These are phyloP conservation scores for Mucor ambiguus DNA, from an alignment of 371 early-diverging fungal genomes.

Conservation along the genomic window DNA sequence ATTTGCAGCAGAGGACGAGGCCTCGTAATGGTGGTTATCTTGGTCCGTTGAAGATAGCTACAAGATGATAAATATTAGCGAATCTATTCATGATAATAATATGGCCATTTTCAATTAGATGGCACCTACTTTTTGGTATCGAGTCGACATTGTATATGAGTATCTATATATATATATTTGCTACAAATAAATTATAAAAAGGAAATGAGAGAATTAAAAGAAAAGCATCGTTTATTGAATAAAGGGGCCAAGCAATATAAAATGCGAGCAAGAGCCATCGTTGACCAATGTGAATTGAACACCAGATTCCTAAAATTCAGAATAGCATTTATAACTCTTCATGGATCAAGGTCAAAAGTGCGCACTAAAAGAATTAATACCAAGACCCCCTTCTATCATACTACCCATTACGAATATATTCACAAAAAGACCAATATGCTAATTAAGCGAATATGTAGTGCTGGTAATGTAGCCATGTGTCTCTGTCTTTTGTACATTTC, in stretches of 20 bases:
- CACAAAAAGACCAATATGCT: background rate
- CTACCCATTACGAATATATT: background rate
- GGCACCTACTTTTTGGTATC: conserved; percentile 25
- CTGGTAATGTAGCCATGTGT: background rate
- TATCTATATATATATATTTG: background rate
- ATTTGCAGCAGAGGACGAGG: background rate
- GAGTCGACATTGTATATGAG: conserved; percentile 6
- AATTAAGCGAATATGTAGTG: background rate
- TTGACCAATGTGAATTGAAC: conserved; percentile 1
- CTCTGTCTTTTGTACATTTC: background rate
- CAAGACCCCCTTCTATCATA: background rate
- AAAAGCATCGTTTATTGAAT: background rate
- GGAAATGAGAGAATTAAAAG: background rate
- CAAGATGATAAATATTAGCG: background rate
- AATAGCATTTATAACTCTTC: too few relatives aligned
- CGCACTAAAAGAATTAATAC: background rate
- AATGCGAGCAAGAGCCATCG: background rate
- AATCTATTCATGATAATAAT: background rate
- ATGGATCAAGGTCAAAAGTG: background rate
- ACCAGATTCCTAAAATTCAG: background rate
- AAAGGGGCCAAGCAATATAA: conserved; percentile 1
- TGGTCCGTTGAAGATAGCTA: conserved; percentile 1
- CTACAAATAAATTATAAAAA: background rate
- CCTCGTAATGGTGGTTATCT: background rate
- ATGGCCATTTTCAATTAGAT: background rate